A percentile compares a stretch with the other conserved stretches of the same genome.
Conservation (phyloP, 805 yeast genomes). For the Kodamaea sagamina region DNA sequence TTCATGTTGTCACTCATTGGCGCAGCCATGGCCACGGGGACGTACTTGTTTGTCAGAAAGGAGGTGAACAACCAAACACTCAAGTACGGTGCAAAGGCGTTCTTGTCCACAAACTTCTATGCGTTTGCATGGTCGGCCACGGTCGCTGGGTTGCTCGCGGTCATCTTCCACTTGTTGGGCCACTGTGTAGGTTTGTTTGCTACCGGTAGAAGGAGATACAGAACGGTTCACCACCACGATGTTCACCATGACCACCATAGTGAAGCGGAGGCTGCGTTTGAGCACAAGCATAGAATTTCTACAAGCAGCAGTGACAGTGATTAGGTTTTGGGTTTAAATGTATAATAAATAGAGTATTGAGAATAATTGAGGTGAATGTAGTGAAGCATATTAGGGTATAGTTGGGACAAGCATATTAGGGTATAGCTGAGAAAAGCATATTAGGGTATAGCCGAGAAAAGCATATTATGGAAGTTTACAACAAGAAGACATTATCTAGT, state of each 20-base stretch:
- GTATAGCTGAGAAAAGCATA: too few species aligned
- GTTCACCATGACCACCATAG: constrained; percentile 5
- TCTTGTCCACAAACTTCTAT: constrained; percentile 51
- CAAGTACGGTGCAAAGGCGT: constrained; percentile 57
- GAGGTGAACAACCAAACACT: constrained; percentile 51
- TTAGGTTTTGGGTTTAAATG: constrained; percentile 1
- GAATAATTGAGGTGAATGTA: too few species aligned
- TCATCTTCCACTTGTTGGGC: constrained; percentile 38
- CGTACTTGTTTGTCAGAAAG: constrained; percentile 49
- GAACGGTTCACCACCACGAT: constrained; percentile 17
- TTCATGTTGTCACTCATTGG: constrained; percentile 46
- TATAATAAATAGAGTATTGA: neutral
- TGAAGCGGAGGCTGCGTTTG: constrained; percentile 24
- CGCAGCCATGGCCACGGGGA: constrained; percentile 64
- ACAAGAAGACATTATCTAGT: too few species aligned
- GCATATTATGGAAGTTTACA: too few species aligned
- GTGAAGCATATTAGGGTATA: too few species aligned
- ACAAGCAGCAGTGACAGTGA: constrained; percentile 7
- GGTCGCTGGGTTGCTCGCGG: constrained; percentile 36
- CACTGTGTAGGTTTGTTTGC: constrained; percentile 44
- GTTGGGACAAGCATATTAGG: too few species aligned
- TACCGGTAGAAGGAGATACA: constrained; percentile 32
- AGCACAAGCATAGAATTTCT: constrained; percentile 17
- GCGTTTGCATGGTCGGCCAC: constrained; percentile 68
- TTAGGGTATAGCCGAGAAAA: too few species aligned